Evolutionary conservation across 2,329 filamentous ascomycete species (phyloP), one percentile per base, ranked within the genome.

Genomic region (Aspergillus spinulosporus): DNA sequence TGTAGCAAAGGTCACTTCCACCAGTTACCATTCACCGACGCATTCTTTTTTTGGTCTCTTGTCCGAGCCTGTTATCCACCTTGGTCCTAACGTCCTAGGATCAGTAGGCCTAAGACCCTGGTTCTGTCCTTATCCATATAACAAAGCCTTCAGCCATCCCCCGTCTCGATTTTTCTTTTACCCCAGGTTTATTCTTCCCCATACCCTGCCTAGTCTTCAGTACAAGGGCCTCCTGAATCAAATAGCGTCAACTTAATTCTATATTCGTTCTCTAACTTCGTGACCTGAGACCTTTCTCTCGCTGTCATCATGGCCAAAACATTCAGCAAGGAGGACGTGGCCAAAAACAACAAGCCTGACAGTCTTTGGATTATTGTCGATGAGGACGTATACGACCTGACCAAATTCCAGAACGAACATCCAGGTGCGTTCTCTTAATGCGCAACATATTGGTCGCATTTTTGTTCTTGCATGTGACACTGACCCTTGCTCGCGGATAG

Each of bases 331-430:
- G 84, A 84, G 79, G 92, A 97, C 73, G 93, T 99, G 61, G 87
- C 92, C 72, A 86, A 89, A 77, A 92, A 97, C 77, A 96, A 91
- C 82, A 96, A 93, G 79, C 76, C 87, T 45, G 86, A 91, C 70
- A 88, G 87, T 72, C 82, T 97, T 59, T 97, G 87, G 85, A 90
- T 97, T 69, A 85, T 95, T 62, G 86, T 97, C 64, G 93, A 97
- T 65, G 89, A 92, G 68, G 93, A 97, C 75, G 93, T 97, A 64
- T 97, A 96, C 76, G 93, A 99, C 72, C 74, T 97, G 67, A 96
- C 92, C 66, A 92, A 87, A 70, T 93, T 93, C 74, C 88, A 90
- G 73, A 88, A 92, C 59, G 88, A 92, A 63, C 89, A 93, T 74
- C 90, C 89, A 66, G 77, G 76, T 77, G 44, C 34, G 52, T 53